Evolutionary conservation across 495 filamentous ascomycete species (phyloP).

Genomic region (Barbatosphaeria neglecta): DNA sequence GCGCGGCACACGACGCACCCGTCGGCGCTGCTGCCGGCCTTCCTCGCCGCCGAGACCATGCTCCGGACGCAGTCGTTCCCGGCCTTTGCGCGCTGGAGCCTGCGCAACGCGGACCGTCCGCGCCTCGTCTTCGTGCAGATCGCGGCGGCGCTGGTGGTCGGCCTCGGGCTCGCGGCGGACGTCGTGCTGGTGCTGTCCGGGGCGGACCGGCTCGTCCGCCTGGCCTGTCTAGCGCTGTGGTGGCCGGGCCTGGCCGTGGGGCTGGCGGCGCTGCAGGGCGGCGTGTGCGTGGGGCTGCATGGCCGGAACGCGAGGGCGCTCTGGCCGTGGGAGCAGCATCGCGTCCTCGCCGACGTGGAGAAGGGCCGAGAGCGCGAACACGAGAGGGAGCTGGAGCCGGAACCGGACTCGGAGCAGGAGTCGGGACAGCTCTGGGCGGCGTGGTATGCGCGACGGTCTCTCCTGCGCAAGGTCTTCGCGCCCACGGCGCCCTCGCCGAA

Average conservation of each 20-base stretch:
- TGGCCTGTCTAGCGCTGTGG: slow-evolving; percentile 43
- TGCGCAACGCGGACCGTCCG: slow-evolving; percentile 50
- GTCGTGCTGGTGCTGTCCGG: slow-evolving; percentile 45
- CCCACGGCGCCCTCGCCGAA: slow-evolving; percentile 50
- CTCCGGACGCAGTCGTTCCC: slow-evolving; percentile 14
- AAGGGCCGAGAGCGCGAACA: neutral
- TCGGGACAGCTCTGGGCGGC: too few species aligned
- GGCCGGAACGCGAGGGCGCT: slow-evolving; percentile 46
- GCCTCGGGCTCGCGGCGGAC: slow-evolving; percentile 38
- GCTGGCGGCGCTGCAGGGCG: slow-evolving; percentile 47
- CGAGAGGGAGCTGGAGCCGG: too few species aligned
- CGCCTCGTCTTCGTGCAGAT: slow-evolving; percentile 46
- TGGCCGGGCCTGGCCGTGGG: slow-evolving; percentile 49
- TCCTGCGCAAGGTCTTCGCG: slow-evolving; percentile 52
- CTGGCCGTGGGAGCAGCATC: slow-evolving; percentile 50
- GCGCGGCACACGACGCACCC: slow-evolving; percentile 61
- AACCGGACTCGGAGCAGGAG: too few species aligned
- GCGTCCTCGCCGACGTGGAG: slow-evolving; percentile 9
- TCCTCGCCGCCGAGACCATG: slow-evolving; percentile 43
- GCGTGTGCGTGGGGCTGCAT: slow-evolving; percentile 54
- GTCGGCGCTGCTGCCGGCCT: slow-evolving; percentile 46
- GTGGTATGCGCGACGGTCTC: slow-evolving; percentile 43
- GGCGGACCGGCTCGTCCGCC: slow-evolving; percentile 39
- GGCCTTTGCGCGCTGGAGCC: slow-evolving; percentile 45
- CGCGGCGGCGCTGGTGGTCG: slow-evolving; percentile 38